Base-by-base conservation (phyloP, 75 land plant species). In the Isoetes taiwanensis region DNA sequence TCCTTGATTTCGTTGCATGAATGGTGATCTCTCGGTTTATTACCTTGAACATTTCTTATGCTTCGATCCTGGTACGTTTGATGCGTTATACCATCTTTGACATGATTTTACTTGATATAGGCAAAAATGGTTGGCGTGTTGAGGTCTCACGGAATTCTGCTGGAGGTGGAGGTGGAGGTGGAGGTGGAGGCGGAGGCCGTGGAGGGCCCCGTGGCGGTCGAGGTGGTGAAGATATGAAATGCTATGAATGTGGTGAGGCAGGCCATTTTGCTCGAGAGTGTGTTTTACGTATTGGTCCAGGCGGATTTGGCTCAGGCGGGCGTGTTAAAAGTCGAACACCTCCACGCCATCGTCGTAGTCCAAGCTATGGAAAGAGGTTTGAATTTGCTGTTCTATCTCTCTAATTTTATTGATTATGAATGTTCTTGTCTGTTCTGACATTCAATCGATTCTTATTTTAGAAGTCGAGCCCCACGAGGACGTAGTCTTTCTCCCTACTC, bases 221-320 rank as follows among this genome's bases (percentile, higher is more conserved):
- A 6, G 38, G 38, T 14, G 38, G 38, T 14, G 50, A 46, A 5
- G 50, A 46, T 6, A 5, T 46, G n/a, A 46, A 46, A n/a, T 46
- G 50, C 50, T 46, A 46, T n/a, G 50, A 46, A n/a, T 46, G 50
- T 46, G 50, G 50, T 4, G 50, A 46, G 50, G 16, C 50, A 19
- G 50, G 50, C 12, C 50, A 46, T 46, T 46, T 46, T 46, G 50
- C 50, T 5, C 50, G 50, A 4, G 50, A 46, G 16, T 46, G 50
- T n/a, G 50, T 46, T 46, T 23, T 46, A 19, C 50, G 50, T 8
- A 23, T 46, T 6, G 50, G 50, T 8, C 12, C 50, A 6, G 6
- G 25, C 25, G 50, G 50, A 46, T 19, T 46, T 19, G 50, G 50
- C 16, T 19, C 16, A 46, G 50, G 50, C 5, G n/a, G 50, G 6